Percentiles rank a stretch among this genome's conserved stretches.
phyloP scores from a whole-genome alignment of 495 filamentous ascomycete species.

The Tuber microsphaerosporum region DNA sequence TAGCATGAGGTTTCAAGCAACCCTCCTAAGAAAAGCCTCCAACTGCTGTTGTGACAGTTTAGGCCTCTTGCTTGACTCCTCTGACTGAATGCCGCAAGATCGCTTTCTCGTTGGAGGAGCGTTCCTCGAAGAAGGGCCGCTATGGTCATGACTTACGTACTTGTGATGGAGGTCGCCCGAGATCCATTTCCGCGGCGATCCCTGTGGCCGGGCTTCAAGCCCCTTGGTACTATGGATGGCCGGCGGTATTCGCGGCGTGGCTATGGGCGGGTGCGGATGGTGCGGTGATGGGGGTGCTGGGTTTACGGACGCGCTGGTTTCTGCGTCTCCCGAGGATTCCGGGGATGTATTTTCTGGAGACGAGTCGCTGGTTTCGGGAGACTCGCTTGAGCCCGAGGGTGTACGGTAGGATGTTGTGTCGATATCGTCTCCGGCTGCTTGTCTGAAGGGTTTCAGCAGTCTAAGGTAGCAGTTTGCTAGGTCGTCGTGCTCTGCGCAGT shows the following conservation, averaged over 20 bases:
- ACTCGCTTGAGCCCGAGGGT: not conserved
- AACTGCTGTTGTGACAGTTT: not conserved
- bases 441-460: conserved; percentile 8
- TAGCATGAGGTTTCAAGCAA: not conserved
- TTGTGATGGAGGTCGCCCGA: not conserved
- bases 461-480: conserved; percentile 11
- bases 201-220: not conserved
- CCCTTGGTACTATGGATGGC: not conserved
- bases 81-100: not conserved
- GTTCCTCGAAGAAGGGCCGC: not conserved
- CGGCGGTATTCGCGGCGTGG: not conserved
- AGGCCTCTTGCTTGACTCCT: not conserved
- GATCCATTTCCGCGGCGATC: not conserved
- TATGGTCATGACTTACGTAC: not conserved
- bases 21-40: not conserved
- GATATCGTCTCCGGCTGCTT: conserved; percentile 2
- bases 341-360: not conserved
- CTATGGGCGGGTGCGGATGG: not conserved
- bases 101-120: not conserved
- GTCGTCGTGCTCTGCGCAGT: conserved; percentile 10
- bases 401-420: not conserved
- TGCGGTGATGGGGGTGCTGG: not conserved
- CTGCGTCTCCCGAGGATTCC: not conserved
- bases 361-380: not conserved
- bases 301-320: not conserved